A percentile compares a stretch with the other conserved stretches of the same genome.
These are phyloP conservation scores for Xylariaceae sp. DNA, from an alignment of 2,329 filamentous ascomycete genomes.

Conservation along the genomic window DNA sequence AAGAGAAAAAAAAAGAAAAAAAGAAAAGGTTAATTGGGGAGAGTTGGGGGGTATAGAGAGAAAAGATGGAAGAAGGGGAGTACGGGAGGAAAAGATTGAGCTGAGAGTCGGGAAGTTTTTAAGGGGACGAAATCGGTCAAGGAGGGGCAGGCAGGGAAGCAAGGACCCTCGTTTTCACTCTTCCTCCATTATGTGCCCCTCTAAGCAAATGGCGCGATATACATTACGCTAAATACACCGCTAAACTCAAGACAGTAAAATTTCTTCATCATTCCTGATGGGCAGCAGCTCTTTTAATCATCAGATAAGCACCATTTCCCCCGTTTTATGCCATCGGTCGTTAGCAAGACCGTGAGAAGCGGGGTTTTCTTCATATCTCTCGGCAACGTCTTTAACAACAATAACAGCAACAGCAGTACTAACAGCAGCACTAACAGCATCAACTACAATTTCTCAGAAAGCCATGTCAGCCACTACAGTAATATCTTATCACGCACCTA, in stretches of 20 bases:
- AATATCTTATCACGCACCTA: conserved; percentile 6
- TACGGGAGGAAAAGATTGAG: conserved; percentile 13
- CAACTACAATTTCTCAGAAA: too few species aligned
- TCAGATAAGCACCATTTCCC: conserved; percentile 6
- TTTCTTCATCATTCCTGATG: conserved; percentile 9
- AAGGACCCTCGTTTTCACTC: conserved; percentile 1
- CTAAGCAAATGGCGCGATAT: conserved; percentile 28
- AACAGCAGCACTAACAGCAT: too few species aligned
- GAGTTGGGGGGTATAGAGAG: conserved; percentile 10
- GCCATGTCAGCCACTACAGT: too few species aligned
- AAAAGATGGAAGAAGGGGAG: conserved; percentile 4
- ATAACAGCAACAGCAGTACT: too few species aligned
- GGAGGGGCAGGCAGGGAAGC: conserved; percentile 10
- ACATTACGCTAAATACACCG: not conserved
- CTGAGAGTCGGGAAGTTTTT: conserved; percentile 22
- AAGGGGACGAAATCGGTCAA: conserved; percentile 24
- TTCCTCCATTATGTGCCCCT: conserved; percentile 24
- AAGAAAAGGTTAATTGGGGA: conserved; percentile 11
- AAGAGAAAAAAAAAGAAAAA: conserved; percentile 20
- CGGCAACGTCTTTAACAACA: too few species aligned
- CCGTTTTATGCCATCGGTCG: not conserved
- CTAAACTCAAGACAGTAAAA: conserved; percentile 6
- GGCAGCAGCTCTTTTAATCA: conserved; percentile 11
- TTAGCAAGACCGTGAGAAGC: too few species aligned
- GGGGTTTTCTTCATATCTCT: too few species aligned